Evolutionary conservation across 2,329 filamentous ascomycete species (phyloP).

Genomic region (Scytalidium sp.): DNA sequence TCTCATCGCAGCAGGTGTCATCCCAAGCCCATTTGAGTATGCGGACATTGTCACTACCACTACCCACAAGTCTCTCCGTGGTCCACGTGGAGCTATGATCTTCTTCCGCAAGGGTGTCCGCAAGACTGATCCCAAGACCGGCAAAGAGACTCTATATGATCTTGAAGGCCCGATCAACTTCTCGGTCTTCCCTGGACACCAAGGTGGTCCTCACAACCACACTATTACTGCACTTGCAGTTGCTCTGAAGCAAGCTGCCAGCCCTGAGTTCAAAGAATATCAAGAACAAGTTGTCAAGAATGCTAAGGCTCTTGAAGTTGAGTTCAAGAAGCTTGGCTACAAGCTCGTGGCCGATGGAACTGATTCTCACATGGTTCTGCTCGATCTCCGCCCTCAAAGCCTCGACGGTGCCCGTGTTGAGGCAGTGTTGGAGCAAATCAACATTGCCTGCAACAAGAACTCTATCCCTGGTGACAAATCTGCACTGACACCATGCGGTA

Average conservation of each 20-base stretch:
- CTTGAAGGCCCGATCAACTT: constrained; percentile 97
- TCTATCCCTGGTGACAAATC: constrained; percentile 96
- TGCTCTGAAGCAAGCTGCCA: constrained; percentile 89
- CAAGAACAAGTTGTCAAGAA: constrained; percentile 91
- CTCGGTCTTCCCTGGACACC: constrained; percentile 98
- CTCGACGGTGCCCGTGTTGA: constrained; percentile 95
- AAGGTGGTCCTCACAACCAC: constrained; percentile 98
- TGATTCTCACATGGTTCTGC: constrained; percentile 94
- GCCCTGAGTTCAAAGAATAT: constrained; percentile 88
- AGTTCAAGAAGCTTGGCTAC: constrained; percentile 84
- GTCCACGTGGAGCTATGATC: constrained; percentile 98
- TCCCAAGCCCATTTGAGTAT: constrained; percentile 87
- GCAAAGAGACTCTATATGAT: constrained; percentile 87
- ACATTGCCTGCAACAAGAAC: constrained; percentile 99
- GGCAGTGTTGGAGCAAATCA: constrained; percentile 93
- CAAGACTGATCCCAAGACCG: constrained; percentile 84
- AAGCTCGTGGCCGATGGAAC: constrained; percentile 94
- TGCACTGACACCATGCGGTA: constrained; percentile 87
- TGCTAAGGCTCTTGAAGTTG: constrained; percentile 83
- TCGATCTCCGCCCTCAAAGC: constrained; percentile 83
- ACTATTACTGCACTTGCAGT: constrained; percentile 97
- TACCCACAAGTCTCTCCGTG: constrained; percentile 98
- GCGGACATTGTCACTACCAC: constrained; percentile 98
- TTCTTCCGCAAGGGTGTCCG: constrained; percentile 98
- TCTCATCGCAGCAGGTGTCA: constrained; percentile 87